These are phyloP conservation scores for Botryotinia narcissicola DNA, from an alignment of 2,329 filamentous ascomycete genomes.

Conservation along the genomic window DNA sequence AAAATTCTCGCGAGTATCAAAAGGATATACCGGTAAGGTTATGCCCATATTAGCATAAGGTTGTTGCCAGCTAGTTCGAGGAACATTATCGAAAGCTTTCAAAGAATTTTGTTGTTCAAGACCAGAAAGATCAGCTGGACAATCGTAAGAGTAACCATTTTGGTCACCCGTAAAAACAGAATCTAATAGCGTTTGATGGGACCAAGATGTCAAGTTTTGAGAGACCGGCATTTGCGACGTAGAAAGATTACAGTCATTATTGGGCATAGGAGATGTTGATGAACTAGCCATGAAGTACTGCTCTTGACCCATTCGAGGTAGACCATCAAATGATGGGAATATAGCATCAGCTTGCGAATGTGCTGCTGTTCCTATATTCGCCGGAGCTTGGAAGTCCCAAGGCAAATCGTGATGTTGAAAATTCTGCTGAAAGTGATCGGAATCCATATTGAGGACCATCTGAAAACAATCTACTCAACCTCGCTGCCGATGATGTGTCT, in stretches of 20 bases:
- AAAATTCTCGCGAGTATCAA: constrained; percentile 23
- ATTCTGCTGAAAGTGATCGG: constrained; percentile 29
- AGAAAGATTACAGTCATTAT: constrained; percentile 26
- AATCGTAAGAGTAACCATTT: constrained; percentile 28
- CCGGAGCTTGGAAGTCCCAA: constrained; percentile 29
- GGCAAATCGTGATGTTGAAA: constrained; percentile 30
- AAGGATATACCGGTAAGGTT: constrained; percentile 25
- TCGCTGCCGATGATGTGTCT: constrained; percentile 29
- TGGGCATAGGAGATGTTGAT: constrained; percentile 23
- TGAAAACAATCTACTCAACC: constrained; percentile 25
- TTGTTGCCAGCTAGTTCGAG: constrained; percentile 26
- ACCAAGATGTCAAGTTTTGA: constrained; percentile 29
- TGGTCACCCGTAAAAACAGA: constrained; percentile 22
- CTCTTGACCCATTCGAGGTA: constrained; percentile 29
- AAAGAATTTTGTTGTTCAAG: constrained; percentile 24
- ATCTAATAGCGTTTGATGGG: constrained; percentile 24
- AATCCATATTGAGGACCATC: constrained; percentile 33
- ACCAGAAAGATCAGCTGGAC: constrained; percentile 24
- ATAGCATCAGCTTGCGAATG: constrained; percentile 26
- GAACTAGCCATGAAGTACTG: constrained; percentile 30
- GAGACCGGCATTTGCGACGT: constrained; percentile 6
- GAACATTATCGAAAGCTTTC: constrained; percentile 23
- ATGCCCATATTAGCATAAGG: constrained; percentile 25
- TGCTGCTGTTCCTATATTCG: constrained; percentile 22
- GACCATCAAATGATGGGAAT: constrained; percentile 33